Evolutionary conservation across 257 asterid species (phyloP), one percentile per base, ranked within the genome.

Genomic region (Coffea eugenioides): DNA sequence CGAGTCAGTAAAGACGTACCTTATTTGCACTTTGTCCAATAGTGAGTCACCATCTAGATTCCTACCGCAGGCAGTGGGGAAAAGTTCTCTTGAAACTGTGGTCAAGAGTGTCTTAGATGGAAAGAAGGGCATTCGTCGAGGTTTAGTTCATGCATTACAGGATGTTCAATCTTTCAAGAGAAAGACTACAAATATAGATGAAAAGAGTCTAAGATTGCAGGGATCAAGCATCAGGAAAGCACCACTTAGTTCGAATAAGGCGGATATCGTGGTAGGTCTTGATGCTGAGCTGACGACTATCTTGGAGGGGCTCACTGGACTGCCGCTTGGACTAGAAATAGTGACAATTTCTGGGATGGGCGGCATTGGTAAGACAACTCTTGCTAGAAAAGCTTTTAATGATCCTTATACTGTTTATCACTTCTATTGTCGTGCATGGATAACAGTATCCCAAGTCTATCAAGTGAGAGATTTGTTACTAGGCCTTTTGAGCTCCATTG

Each of bases 391-490:
- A 13, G 31, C 20, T 52, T 52, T 52, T 52, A 18, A 52, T 52
- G 20, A 52, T 14, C 18, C 59, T 15, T 14, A 14, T 18, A 52
- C 21, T 52, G 59, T 18, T 52, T 52, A 52, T 52, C 59, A 52
- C n/a, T 68, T 68, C 23, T 13, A 68, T 68, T 16, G 45, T 18
- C 73, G 74, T 70, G 74, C 74, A 41, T 70, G 74, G 74, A n/a
- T 43, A 2, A 8, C 31, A 1, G 74, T 46, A 1, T 78, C 81
- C 20, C 70, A n/a, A 5, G 70, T 54, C n/a, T 69, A 78, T 27
- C 41, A 13, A 65, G 51, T 64, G 23, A 77, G 80, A 31, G 73
- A 77, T 46, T 25, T 78, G 79, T 12, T 76, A 8, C 62, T 78
- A 39, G 14, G 48, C 43, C 70, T 78, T 36, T 20, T 70, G 46